Conservation (phyloP, 78 protist species). For the Protostelium mycophagum region DNA sequence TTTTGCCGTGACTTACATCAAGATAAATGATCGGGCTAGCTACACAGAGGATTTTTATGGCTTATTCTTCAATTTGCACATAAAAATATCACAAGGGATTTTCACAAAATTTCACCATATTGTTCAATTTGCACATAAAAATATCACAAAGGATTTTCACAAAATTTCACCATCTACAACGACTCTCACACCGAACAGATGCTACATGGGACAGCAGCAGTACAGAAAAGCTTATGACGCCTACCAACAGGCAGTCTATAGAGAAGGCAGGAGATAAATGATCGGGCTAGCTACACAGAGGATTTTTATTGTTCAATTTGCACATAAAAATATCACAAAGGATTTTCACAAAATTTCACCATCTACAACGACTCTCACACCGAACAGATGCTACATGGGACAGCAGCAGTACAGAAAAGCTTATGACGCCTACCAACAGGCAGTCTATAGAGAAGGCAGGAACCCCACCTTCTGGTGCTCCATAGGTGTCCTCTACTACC, state of each 20-base stretch:
- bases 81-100: no score
- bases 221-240: conserved; percentile 75
- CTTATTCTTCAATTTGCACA: no score
- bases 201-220: conserved; percentile 76
- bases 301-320: no score
- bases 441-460: conserved; percentile 75
- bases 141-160: no score
- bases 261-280: conserved; percentile 77
- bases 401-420: conserved; percentile 76
- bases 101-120: no score
- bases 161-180: neutral
- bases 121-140: no score
- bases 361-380: neutral
- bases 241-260: conserved; percentile 83
- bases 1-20: no score
- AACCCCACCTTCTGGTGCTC: conserved; percentile 86
- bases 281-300: no score
- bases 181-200: conserved; percentile 18
- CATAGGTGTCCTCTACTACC: conserved; percentile 84
- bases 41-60: no score
- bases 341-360: no score
- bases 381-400: conserved; percentile 69
- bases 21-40: no score
- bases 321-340: no score
- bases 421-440: conserved; percentile 81